Conservation (phyloP, 257 asterid genomes). For the Rhazya stricta region DNA sequence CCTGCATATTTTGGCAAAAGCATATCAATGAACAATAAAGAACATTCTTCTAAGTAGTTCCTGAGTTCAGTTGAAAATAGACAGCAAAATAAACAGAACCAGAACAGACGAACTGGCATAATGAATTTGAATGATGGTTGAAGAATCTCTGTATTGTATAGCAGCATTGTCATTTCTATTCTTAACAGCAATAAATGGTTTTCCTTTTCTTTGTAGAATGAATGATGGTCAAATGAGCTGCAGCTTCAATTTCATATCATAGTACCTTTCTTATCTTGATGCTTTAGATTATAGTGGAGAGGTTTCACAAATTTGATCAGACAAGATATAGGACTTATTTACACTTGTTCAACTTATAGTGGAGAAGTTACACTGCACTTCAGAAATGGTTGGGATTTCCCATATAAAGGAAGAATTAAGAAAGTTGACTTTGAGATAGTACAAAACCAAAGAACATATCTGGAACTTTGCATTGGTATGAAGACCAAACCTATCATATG, state of each 20-base stretch:
- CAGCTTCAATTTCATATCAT: neutral
- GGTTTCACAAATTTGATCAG: neutral
- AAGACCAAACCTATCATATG: too few relatives aligned
- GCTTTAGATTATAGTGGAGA: neutral
- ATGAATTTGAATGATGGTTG: too few relatives aligned
- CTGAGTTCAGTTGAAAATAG: neutral
- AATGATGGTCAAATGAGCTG: neutral
- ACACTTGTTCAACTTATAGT: too few relatives aligned
- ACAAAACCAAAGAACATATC: too few relatives aligned
- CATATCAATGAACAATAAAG: neutral
- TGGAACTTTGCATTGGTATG: neutral
- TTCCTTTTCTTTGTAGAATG: too few relatives aligned
- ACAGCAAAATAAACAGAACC: neutral
- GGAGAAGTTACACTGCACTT: neutral
- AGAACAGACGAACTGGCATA: neutral
- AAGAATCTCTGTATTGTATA: too few relatives aligned
- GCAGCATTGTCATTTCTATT: too few relatives aligned
- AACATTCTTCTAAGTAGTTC: neutral
- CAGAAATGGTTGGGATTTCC: neutral
- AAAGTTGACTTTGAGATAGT: neutral
- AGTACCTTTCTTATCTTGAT: neutral
- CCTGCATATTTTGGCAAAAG: neutral
- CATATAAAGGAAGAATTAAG: too few relatives aligned
- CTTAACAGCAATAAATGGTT: too few relatives aligned
- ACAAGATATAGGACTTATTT: too few relatives aligned